Evolutionary conservation across 495 filamentous ascomycete genomes (phyloP).

Genomic region (Rhypophila decipiens): DNA sequence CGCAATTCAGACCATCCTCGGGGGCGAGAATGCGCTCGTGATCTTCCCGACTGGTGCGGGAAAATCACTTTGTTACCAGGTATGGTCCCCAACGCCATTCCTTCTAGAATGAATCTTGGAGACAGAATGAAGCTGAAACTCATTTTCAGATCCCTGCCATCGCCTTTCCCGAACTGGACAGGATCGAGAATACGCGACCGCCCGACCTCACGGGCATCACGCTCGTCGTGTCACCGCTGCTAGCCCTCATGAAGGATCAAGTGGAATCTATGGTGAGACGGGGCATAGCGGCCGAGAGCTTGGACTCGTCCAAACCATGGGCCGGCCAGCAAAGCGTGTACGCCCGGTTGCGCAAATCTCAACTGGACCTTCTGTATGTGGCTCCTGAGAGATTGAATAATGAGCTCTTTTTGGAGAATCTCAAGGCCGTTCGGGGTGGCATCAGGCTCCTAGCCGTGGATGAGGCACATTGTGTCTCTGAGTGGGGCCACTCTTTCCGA

Average conservation of each 20-base stretch:
- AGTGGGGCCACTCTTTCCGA: slow-evolving; percentile 54
- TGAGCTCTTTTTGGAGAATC: slow-evolving; percentile 48
- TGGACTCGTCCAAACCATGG: slow-evolving; percentile 47
- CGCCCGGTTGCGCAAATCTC: slow-evolving; percentile 34
- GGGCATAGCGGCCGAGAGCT: slow-evolving; percentile 42
- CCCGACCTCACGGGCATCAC: slow-evolving; percentile 36
- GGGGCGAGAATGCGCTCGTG: slow-evolving; percentile 43
- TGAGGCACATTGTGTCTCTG: slow-evolving; percentile 55
- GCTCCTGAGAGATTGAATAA: slow-evolving; percentile 55
- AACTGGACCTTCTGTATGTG: slow-evolving; percentile 49
- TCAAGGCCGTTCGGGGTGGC: slow-evolving; percentile 43
- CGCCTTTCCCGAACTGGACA: slow-evolving; percentile 42
- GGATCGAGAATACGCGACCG: slow-evolving; percentile 9
- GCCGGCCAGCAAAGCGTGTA: slow-evolving; percentile 40
- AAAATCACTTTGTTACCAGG: slow-evolving; percentile 51
- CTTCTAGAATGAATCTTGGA: neutral
- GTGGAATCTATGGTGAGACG: slow-evolving; percentile 43
- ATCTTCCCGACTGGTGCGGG: slow-evolving; percentile 57
- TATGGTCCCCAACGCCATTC: slow-evolving; percentile 5
- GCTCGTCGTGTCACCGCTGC: slow-evolving; percentile 49
- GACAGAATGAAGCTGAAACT: slow-evolving; percentile 1
- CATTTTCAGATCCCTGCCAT: slow-evolving; percentile 45
- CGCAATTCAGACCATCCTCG: slow-evolving; percentile 43
- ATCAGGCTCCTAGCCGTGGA: slow-evolving; percentile 54
- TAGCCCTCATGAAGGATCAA: slow-evolving; percentile 56